Percentiles rank a stretch among this genome's conserved stretches.
These are phyloP conservation scores for Kwoniella europaea DNA, from an alignment of 768 basidiomycete species.

Conservation along the genomic window DNA sequence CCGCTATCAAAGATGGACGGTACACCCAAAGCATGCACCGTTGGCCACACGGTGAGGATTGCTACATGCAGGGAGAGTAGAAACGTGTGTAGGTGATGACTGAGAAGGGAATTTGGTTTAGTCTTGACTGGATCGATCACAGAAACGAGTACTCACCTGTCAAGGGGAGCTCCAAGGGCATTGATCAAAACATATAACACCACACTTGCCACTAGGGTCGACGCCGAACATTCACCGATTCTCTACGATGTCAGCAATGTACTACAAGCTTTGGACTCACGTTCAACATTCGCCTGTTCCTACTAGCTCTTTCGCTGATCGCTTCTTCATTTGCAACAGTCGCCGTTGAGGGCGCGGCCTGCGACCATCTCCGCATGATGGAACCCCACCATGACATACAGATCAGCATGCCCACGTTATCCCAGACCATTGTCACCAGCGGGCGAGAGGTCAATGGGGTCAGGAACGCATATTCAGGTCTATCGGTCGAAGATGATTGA, in stretches of 20 bases:
- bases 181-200: conserved; percentile 59
- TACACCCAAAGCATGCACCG: conserved; percentile 71
- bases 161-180: conserved; percentile 18
- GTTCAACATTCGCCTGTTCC: conserved; percentile 10
- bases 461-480: conserved; percentile 74
- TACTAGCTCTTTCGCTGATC: conserved; percentile 31
- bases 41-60: conserved; percentile 69
- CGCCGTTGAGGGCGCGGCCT: conserved; percentile 10
- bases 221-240: conserved; percentile 21
- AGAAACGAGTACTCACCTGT: conserved; percentile 61
- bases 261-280: conserved; percentile 18
- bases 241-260: conserved; percentile 12
- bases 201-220: conserved; percentile 54
- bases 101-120: conserved; percentile 44
- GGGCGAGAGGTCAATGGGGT: conserved; percentile 70
- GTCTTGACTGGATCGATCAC: not conserved
- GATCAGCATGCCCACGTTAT: conserved; percentile 65
- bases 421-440: conserved; percentile 65
- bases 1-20: conserved; percentile 64
- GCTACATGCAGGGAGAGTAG: conserved; percentile 73
- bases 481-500: conserved; percentile 60
- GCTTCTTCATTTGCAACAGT: conserved; percentile 19
- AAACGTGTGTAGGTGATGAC: conserved; percentile 68
- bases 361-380: conserved; percentile 67
- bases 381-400: conserved; percentile 75